A percentile compares a stretch with the other conserved stretches of the same genome.
phyloP scores from a whole-genome alignment of 192 early-diverging fungal species.

The Coemansia sp. region DNA sequence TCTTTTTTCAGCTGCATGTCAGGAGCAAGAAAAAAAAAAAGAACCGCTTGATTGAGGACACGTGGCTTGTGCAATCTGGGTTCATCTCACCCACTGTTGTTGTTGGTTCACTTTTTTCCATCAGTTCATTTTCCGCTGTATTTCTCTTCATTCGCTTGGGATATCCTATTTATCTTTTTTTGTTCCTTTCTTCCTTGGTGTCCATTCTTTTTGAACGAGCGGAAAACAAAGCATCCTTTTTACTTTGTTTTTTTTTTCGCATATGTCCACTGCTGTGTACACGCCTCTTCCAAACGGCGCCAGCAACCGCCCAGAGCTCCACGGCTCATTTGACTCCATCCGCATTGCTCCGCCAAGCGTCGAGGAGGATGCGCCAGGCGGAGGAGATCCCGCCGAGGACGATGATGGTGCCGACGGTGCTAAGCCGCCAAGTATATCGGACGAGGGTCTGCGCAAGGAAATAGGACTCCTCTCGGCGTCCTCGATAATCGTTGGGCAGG shows the following conservation, averaged over 20 bases:
- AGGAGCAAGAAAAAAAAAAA: too few relatives aligned
- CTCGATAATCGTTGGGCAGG: conserved; percentile 68
- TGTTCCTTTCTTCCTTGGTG: background rate
- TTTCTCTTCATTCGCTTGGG: too few relatives aligned
- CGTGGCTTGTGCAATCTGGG: too few relatives aligned
- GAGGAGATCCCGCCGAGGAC: background rate
- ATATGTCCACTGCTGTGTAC: conserved; percentile 25
- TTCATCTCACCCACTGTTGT: background rate
- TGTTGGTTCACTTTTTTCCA: background rate
- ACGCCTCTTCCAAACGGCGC: conserved; percentile 28
- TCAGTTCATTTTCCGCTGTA: background rate
- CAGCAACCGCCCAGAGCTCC: background rate
- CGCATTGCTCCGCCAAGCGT: background rate
- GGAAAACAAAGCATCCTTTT: background rate
- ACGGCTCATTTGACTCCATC: conserved; percentile 17
- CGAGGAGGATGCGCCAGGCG: background rate
- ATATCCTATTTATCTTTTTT: background rate
- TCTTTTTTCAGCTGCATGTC: background rate
- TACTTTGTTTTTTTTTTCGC: background rate
- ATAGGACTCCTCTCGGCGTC: conserved; percentile 61
- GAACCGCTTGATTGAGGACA: too few relatives aligned
- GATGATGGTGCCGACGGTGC: conserved; percentile 3
- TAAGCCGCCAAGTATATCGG: conserved; percentile 20
- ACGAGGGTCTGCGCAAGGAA: conserved; percentile 41
- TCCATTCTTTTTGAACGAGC: background rate